phyloP scores from a whole-genome alignment of 495 filamentous ascomycete genomes.

The Trypethelium eluteriae region DNA sequence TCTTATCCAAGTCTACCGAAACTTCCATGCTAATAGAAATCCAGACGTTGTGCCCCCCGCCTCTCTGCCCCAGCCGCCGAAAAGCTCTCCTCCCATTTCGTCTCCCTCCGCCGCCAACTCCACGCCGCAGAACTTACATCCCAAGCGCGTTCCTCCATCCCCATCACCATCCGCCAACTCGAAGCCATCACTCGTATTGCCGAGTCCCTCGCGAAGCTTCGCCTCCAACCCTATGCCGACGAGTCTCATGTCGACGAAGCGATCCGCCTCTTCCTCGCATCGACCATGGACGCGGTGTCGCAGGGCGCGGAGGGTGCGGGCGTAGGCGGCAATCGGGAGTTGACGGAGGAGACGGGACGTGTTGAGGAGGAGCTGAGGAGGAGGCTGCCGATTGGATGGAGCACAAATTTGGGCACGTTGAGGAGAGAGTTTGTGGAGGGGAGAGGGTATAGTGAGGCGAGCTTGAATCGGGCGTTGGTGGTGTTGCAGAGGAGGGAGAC shows the following conservation, averaged over 20 bases:
- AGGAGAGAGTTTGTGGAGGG: slow-evolving; percentile 84
- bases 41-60: slow-evolving; percentile 65
- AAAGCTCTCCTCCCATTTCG: slow-evolving; percentile 95
- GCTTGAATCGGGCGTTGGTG: slow-evolving; percentile 73
- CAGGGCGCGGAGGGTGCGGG: slow-evolving; percentile 59
- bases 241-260: slow-evolving; percentile 95
- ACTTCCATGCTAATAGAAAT: neutral
- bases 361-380: slow-evolving; percentile 87
- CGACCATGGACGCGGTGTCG: slow-evolving; percentile 95
- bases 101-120: slow-evolving; percentile 89
- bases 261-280: slow-evolving; percentile 92
- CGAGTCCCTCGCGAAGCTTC: slow-evolving; percentile 87
- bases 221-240: slow-evolving; percentile 73
- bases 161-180: slow-evolving; percentile 94
- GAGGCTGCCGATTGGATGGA: slow-evolving; percentile 89
- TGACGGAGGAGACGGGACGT: slow-evolving; percentile 79
- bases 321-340: slow-evolving; percentile 63
- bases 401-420: slow-evolving; percentile 77
- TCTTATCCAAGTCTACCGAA: neutral
- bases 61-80: slow-evolving; percentile 89
- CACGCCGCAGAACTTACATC: slow-evolving; percentile 81
- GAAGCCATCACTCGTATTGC: slow-evolving; percentile 97
- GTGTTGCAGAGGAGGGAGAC: slow-evolving; percentile 83
- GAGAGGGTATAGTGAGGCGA: slow-evolving; percentile 77
- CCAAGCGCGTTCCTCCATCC: slow-evolving; percentile 82